Base-by-base conservation (phyloP, 106 monocot genomes). In the Alisma plantagoaquatica region DNA sequence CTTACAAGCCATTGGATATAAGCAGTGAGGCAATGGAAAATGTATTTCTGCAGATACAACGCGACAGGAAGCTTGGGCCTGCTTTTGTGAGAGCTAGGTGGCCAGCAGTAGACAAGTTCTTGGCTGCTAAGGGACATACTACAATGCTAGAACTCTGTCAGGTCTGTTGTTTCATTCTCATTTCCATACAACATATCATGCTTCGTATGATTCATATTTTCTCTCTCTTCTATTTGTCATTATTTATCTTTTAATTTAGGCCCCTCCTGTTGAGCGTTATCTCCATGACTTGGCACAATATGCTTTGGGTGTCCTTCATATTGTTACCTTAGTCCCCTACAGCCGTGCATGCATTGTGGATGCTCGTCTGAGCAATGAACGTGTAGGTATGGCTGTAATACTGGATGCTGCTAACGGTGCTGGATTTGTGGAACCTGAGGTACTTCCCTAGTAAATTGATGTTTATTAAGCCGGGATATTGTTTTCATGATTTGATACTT, bases 1-100 rank as follows among this genome's bases (percentile, higher is more conserved):
- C 73, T 3, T 85, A 89, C 67, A 89, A 82, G 74, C 96, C 89
- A 44, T 68, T 96, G 33, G 96, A 96, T 63, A 84, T 96, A 42
- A 85, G 89, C 65, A 89, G 77, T 72, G 96, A 96, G 66, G 84
- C 84, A 17, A 84, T 96, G 80, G 96, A 96, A 58, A 56, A 78
- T 16, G 76, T 96, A 22, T 85, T 89, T 56, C 67, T 71, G 41
- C 96, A 78, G 50, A 88, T 89, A 59, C 89, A 96, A 69, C 77
- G 89, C 25, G 96, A 96, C 58, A 80, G 96, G 53, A 96, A 96
- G 66, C 73, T 96, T 59, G 96, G 96, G 7, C 68, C 84, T 67
- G 81, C 75, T 54, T 75, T 96, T 69, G 89, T 85, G 33, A 65
- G 84, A 69, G 75, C 84, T 27, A 77, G 78, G 20, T 96, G 96